Evolutionary conservation across 2,329 filamentous ascomycete genomes (phyloP), one percentile per base, ranked within the genome.

Genomic region (Pseudogymnoascus sp.): DNA sequence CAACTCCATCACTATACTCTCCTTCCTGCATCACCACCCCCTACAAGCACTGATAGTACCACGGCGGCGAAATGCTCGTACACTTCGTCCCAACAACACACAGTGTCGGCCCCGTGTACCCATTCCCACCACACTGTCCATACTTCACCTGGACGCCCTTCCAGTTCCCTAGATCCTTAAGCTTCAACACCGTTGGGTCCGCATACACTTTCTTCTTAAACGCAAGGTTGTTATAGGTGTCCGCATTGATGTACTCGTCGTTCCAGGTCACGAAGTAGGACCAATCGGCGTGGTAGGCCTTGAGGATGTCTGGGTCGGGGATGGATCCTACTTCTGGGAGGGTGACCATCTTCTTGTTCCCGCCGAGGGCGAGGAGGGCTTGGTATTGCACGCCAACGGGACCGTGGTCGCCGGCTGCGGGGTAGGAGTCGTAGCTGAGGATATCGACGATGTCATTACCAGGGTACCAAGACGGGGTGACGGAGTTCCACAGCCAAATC

Each of bases 401-500:
- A 68, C 77, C 62, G 63, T 63, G 42, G 31, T 66, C 62, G 23
- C 46, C 40, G 38, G 65, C 64, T 34, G 78, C 71, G 1, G 74
- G 71, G 66, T 81, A 82, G 2, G 76, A 76, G 65, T 82, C 79
- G 1, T 78, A 77, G 46, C 73, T 75, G 0, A 81, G 71, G 9
- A 82, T 76, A 67, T 81, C 79, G 0, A 81, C 78, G 2, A 75
- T 75, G 3, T 72, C 73, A 62, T 76, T 74, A 0, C 79, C 79
- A 0, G 79, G 79, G 64, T 82, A 82, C 80, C 80, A 82, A 16
- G 72, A 74, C 1, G 73, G 67, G 2, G 68, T 67, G 0, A 81
- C 71, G 0, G 77, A 79, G 68, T 82, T 82, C 79, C 79, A 81
- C 6, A 79, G 71, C 80, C 80, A 82, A 59, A 82, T 69, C 8